A percentile compares a stretch with the other conserved stretches of the same genome.
Conservation (phyloP, 192 early-diverging fungal genomes). For the Podila verticillata region DNA sequence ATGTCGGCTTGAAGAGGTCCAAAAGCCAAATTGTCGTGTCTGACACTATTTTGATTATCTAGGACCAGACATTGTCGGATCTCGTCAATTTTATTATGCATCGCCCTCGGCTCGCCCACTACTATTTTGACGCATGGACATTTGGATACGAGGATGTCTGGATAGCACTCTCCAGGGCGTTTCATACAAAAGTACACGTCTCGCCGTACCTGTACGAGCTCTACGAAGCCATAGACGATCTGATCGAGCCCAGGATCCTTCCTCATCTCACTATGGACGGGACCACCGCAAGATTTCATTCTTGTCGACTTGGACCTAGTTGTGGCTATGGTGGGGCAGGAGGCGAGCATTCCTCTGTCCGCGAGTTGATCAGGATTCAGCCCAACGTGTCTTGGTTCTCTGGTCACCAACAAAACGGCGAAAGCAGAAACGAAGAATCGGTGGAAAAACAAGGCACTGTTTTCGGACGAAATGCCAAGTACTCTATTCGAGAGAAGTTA, state of each 20-base stretch:
- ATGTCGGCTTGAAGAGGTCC: no score
- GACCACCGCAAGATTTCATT: slow-evolving; percentile 29
- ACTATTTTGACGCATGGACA: slow-evolving; percentile 57
- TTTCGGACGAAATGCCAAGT: slow-evolving; percentile 2
- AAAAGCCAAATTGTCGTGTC: no score
- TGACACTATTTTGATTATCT: neutral
- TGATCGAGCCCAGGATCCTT: slow-evolving; percentile 35
- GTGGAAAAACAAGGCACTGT: neutral
- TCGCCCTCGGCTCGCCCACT: slow-evolving; percentile 33
- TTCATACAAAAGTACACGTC: slow-evolving; percentile 50
- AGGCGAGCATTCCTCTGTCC: slow-evolving; percentile 20
- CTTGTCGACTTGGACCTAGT: slow-evolving; percentile 30
- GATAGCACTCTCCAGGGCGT: slow-evolving; percentile 50
- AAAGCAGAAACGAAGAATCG: neutral
- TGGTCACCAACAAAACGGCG: neutral
- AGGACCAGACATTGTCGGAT: slow-evolving; percentile 34
- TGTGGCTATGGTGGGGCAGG: slow-evolving; percentile 42
- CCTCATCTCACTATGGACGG: slow-evolving; percentile 31
- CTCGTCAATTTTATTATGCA: slow-evolving; percentile 39
- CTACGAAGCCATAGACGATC: slow-evolving; percentile 35
- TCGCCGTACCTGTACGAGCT: slow-evolving; percentile 28
- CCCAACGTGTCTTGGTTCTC: slow-evolving; percentile 47
- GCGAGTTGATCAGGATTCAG: slow-evolving; percentile 44
- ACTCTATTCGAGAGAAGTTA: slow-evolving; percentile 22
- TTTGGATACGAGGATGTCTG: slow-evolving; percentile 62